Conservation (phyloP, 208 protist species). For the Leishmania martiniquensis region DNA sequence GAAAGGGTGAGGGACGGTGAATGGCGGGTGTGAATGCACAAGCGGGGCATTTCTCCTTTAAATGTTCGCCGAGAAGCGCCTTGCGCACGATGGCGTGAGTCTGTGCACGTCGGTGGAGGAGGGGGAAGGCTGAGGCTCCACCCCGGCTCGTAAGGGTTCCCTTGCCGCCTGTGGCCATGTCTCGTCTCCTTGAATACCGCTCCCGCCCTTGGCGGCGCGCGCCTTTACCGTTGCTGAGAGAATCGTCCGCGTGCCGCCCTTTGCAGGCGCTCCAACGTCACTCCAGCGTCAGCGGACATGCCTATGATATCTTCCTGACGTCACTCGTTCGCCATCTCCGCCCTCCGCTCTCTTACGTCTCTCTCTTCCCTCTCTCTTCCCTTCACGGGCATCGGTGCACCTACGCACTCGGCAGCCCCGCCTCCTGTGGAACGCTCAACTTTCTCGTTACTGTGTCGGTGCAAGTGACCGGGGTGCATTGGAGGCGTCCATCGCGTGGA, state of each 20-base stretch:
- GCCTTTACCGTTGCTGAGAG: neutral
- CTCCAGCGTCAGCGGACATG: neutral
- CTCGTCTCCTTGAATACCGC: neutral
- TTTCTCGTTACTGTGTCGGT: too few relatives aligned
- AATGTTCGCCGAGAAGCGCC: neutral
- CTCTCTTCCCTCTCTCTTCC: neutral
- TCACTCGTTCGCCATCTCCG: neutral
- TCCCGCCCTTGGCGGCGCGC: neutral
- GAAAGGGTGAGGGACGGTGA: too few relatives aligned
- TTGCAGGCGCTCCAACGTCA: neutral
- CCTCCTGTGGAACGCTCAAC: neutral
- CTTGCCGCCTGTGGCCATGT: neutral
- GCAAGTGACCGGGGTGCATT: too few relatives aligned
- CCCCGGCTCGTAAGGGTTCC: neutral
- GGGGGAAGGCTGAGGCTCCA: neutral
- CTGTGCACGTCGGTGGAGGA: neutral
- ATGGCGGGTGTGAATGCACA: too few relatives aligned
- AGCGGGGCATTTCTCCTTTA: neutral
- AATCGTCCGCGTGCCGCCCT: neutral
- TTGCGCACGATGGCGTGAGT: neutral
- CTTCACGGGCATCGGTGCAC: neutral
- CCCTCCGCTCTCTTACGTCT: conserved; percentile 5
- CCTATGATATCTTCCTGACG: neutral
- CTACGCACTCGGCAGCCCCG: neutral
- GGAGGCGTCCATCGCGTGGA: too few relatives aligned